A percentile compares a stretch with the other conserved stretches of the same genome.
Evolutionary conservation across 2,329 filamentous ascomycete genomes (phyloP).

Genomic region (Catunica adiposa): DNA sequence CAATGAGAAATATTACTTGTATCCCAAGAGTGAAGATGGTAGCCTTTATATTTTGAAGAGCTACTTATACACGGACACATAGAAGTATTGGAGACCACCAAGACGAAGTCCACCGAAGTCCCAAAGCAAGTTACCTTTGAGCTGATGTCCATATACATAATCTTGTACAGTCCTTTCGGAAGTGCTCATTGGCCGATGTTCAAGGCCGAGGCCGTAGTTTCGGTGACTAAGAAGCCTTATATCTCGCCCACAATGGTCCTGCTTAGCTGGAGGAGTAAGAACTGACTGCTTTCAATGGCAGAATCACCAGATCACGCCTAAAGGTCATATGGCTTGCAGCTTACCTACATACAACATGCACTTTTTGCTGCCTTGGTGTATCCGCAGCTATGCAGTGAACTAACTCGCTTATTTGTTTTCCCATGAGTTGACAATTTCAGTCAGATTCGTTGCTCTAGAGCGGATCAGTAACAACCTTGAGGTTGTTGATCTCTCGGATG

Average conservation of each 20-base stretch:
- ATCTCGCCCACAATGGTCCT: slow-evolving; percentile 46
- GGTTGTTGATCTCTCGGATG: slow-evolving; percentile 45
- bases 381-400: neutral
- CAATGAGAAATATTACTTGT: slow-evolving; percentile 54
- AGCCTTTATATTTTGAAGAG: slow-evolving; percentile 52
- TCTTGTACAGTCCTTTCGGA: slow-evolving; percentile 50
- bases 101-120: slow-evolving; percentile 31
- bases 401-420: slow-evolving; percentile 17
- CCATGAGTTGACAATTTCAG: slow-evolving; percentile 51
- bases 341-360: too few species aligned
- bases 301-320: neutral
- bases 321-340: too few species aligned
- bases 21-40: slow-evolving; percentile 60
- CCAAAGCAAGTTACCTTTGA: slow-evolving; percentile 28
- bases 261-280: slow-evolving; percentile 55
- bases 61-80: slow-evolving; percentile 44
- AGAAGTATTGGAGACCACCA: slow-evolving; percentile 23
- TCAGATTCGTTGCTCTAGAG: slow-evolving; percentile 53
- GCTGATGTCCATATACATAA: slow-evolving; percentile 34
- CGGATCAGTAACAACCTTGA: slow-evolving; percentile 56
- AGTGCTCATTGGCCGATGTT: slow-evolving; percentile 49
- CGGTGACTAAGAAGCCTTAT: slow-evolving; percentile 47
- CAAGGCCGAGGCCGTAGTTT: slow-evolving; percentile 43
- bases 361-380: too few species aligned
- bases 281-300: neutral